Percentiles rank a stretch among this genome's conserved stretches.
These are phyloP conservation scores for Cydonia oblonga DNA, from an alignment of 331 rosid genomes.

Conservation along the genomic window DNA sequence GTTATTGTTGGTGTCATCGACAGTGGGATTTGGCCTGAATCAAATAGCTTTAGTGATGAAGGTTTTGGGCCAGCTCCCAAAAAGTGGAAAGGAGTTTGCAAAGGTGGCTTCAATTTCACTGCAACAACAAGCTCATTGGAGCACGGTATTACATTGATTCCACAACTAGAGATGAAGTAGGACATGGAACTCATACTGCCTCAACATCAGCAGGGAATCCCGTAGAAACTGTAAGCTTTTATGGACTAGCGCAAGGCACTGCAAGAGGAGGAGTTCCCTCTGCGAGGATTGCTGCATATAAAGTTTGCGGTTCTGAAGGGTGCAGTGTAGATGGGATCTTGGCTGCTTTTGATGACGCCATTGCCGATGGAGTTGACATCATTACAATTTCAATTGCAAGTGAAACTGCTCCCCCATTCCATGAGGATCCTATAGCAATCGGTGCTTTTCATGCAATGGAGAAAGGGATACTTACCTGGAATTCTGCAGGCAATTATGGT, in stretches of 20 bases:
- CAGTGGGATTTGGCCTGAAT: conserved; percentile 31
- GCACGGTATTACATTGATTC: conserved; percentile 5
- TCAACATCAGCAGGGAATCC: conserved; percentile 25
- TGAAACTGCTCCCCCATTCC: accelerated
- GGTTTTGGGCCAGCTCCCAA: conserved; percentile 29
- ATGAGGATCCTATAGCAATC: conserved; percentile 2
- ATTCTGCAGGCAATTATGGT: conserved; percentile 26
- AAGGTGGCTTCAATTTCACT: conserved; percentile 21
- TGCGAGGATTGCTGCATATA: conserved; percentile 21
- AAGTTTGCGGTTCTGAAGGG: neutral
- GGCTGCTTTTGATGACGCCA: conserved; percentile 30
- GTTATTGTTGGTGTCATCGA: conserved; percentile 23
- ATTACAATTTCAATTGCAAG: conserved; percentile 9
- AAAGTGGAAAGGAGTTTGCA: conserved; percentile 26
- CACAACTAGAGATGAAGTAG: neutral
- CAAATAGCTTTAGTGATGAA: conserved; percentile 17
- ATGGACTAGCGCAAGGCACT: conserved; percentile 20
- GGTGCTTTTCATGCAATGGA: conserved; percentile 34
- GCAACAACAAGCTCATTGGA: conserved; percentile 27
- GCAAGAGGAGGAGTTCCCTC: conserved; percentile 39
- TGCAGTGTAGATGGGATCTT: neutral
- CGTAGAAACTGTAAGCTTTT: neutral
- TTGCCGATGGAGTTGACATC: conserved; percentile 35
- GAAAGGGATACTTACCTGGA: conserved; percentile 21
- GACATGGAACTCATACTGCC: conserved; percentile 31